phyloP scores from a whole-genome alignment of 2,329 filamentous ascomycete genomes.

The Aspergillus fumigatiaffinis region DNA sequence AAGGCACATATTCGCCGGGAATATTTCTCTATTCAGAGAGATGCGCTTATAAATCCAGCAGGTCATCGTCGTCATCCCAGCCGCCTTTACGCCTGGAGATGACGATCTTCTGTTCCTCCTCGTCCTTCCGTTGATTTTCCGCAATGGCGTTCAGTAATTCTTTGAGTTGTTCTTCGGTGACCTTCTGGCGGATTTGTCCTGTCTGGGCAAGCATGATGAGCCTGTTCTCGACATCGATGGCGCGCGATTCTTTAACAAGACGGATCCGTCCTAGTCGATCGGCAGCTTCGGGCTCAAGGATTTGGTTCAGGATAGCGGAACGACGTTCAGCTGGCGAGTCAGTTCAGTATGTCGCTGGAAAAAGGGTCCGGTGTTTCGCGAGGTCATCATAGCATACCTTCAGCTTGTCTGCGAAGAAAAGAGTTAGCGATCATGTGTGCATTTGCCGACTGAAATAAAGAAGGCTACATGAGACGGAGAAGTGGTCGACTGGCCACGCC shows the following conservation, averaged over 20 bases:
- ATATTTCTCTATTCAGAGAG: conserved; percentile 6
- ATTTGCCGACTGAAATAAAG: neutral
- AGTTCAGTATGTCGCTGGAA: conserved; percentile 6
- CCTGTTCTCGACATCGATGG: conserved; percentile 84
- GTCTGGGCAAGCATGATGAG: conserved; percentile 86
- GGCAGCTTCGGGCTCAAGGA: conserved; percentile 88
- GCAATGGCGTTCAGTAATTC: conserved; percentile 81
- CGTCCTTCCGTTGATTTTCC: conserved; percentile 60
- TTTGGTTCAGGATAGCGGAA: conserved; percentile 71
- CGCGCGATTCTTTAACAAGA: conserved; percentile 89
- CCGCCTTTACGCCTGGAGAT: conserved; percentile 77
- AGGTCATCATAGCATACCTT: conserved; percentile 23
- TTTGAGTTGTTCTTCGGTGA: conserved; percentile 91
- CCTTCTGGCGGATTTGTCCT: conserved; percentile 80
- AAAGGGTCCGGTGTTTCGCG: neutral
- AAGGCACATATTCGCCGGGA: neutral
- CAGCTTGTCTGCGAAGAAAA: conserved; percentile 25
- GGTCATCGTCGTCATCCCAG: conserved; percentile 69
- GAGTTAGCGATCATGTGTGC: neutral
- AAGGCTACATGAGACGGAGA: neutral
- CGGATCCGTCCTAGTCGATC: conserved; percentile 92
- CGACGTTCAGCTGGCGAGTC: conserved; percentile 28
- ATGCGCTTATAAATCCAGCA: conserved; percentile 35
- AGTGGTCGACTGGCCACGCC: neutral
- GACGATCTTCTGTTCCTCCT: conserved; percentile 75